Base-by-base conservation (phyloP, 192 early-diverging fungal species). In the Coemansia asiatica region DNA sequence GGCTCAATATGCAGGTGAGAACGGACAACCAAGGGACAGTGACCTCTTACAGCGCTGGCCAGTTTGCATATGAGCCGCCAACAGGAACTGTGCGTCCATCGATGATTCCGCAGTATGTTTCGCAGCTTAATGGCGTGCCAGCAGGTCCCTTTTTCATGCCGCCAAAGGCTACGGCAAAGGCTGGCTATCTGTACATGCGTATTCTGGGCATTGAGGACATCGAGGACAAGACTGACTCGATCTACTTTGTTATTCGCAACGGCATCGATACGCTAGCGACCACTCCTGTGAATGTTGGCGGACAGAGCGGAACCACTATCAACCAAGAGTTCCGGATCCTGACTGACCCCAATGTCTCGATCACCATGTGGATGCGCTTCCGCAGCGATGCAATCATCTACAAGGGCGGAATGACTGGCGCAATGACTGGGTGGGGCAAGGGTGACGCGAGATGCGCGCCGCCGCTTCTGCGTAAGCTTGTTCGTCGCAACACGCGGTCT, bases 211-310 rank as follows among this genome's bases (percentile, higher is more conserved):
- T 82, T 26, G 79, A 82, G 46, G 75, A 82, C 38, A 69, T 82
- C 33, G 71, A 76, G 47, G 70, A 66, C 28, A 57, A 57, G 6
- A 68, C 75, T 7, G 75, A 69, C 48, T 67, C 79, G 19, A 56
- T 82, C 35, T 82, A 82, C 68, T 82, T 82, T 82, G 79, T 82
- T 26, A 82, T 82, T 47, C 79, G 79, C 70, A 82, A 82, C n/a
- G 79, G 79, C 44, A 77, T 82, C 47, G 74, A 82, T 50, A 82
- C 79, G 5, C 61, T 82, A 64, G 71, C 74, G 2, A 82, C 75
- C 9, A 74, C 71, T n/a, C 79, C 79, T 0, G 68, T 82, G 36
- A 44, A 19, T 2, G 71, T 76, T 10, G 71, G 54, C 25, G 71
- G 74, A 6, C 21, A 19, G 9, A 12, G 31, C 18, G 40, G 49